Evolutionary conservation across 1,139 yeast genomes (phyloP).

Genomic region (Lodderomyces pseudojiufengensis): DNA sequence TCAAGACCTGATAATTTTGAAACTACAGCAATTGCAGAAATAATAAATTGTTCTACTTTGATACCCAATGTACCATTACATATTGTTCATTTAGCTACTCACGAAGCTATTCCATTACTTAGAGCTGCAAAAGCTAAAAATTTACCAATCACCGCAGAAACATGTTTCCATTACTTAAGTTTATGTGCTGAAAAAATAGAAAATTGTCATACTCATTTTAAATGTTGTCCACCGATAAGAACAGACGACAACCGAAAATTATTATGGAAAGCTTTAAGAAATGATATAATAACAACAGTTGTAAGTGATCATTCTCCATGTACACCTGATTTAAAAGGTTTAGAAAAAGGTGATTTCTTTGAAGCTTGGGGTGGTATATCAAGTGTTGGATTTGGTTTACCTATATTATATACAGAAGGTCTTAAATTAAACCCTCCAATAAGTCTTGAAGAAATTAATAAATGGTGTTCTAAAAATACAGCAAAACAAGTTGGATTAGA

Average conservation of each 20-base stretch:
- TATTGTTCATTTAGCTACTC: constrained; percentile 86
- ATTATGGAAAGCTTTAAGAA: constrained; percentile 73
- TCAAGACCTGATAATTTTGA: constrained; percentile 90
- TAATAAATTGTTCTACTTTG: constrained; percentile 58
- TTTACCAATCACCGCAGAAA: constrained; percentile 73
- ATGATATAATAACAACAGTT: constrained; percentile 71
- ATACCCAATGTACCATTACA: constrained; percentile 72
- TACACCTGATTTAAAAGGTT: constrained; percentile 81
- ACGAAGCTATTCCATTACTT: constrained; percentile 72
- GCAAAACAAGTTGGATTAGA: constrained; percentile 80
- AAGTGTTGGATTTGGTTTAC: constrained; percentile 86
- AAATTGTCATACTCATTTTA: constrained; percentile 72
- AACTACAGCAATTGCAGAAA: constrained; percentile 71
- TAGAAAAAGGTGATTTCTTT: constrained; percentile 82
- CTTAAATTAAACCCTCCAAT: constrained; percentile 50
- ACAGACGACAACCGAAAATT: constrained; percentile 62
- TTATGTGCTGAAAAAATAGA: constrained; percentile 75
- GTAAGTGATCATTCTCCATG: constrained; percentile 97
- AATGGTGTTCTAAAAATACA: constrained; percentile 80
- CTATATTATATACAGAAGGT: constrained; percentile 76
- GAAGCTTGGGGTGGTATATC: constrained; percentile 98
- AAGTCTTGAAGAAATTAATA: constrained; percentile 57
- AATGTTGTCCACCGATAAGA: constrained; percentile 94
- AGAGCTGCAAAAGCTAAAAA: constrained; percentile 58
- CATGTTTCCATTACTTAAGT: constrained; percentile 88